Evolutionary conservation across 257 asterid genomes (phyloP), one percentile per base, ranked within the genome.

Genomic region (Rauvolfia tetraphylla): DNA sequence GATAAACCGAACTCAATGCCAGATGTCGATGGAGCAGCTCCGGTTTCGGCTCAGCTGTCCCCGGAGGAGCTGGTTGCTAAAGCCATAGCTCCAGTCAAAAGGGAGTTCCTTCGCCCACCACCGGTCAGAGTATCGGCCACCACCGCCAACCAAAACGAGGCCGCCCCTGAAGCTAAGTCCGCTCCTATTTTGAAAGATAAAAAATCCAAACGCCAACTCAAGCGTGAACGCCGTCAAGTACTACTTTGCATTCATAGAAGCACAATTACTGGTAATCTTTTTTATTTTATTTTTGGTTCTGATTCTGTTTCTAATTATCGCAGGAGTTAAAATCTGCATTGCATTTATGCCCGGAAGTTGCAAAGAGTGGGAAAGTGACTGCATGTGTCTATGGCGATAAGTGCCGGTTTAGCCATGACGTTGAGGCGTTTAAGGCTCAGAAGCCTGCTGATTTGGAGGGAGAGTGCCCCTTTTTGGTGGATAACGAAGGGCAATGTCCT

Each of bases 371-470:
- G 76, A 75, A 82, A 38, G 90, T 81, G 76, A 82, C 85, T 80
- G 72, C 98, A 8, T 95, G 99, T 75, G 68, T 39, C 1, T 93
- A 93, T 63, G 81, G 75, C 11, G 95, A 91, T 7, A 88, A 87
- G 12, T 93, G 98, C 88, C 97, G 99, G 81, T 90, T 65, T 84
- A 95, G 97, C 87, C 99, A 95, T 82, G 99, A 95, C 76, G 34
- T 91, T 80, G 97, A 88, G 72, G 93, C 97, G 54, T 95, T 91
- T 76, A 89, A 85, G 75, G 86, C 89, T 79, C 87, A 79, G 97
- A 95, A 93, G 89, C 98, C 96, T 46, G 93, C 81, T 56, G 99
- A 95, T 88, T 82, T 95, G 79, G 92, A 88, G 67, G 99, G 98
- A 0, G 41, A 42, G 23, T 95, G 99, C 81, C 99, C 98, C 33